A percentile compares a stretch with the other conserved stretches of the same genome.
These are phyloP conservation scores for Babesia sp. DNA, from an alignment of 169 alveolate species.

Conservation along the genomic window DNA sequence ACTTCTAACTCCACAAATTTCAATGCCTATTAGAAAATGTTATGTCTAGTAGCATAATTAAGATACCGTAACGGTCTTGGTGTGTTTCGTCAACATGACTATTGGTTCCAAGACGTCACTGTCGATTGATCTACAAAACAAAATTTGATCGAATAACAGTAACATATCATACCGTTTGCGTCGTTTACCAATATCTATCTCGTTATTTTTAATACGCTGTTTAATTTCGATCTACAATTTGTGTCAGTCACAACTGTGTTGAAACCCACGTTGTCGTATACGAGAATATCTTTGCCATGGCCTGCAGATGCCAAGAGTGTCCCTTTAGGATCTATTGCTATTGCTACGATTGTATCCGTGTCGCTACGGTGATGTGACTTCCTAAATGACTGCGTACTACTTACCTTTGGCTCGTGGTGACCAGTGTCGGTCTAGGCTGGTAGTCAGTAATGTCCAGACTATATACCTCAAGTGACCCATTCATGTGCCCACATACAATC, in stretches of 20 bases:
- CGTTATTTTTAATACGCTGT: background rate
- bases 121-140: background rate
- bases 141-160: background rate
- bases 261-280: constrained; percentile 47
- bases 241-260: too few relatives aligned
- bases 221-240: background rate
- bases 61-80: constrained; percentile 41
- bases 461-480: constrained; percentile 58
- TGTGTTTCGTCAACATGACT: constrained; percentile 29
- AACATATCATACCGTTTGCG: background rate
- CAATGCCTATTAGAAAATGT: constrained; percentile 2
- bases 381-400: background rate
- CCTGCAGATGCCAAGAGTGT: constrained; percentile 46
- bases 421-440: constrained; percentile 4
- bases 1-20: constrained; percentile 21
- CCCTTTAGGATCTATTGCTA: constrained; percentile 29
- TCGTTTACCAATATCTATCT: background rate
- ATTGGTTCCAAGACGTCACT: background rate
- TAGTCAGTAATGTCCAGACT: constrained; percentile 9
- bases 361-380: constrained; percentile 1
- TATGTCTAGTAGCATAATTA: background rate
- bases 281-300: constrained; percentile 13
- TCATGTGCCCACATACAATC: constrained; percentile 43
- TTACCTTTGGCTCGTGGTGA: constrained; percentile 49
- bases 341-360: constrained; percentile 35